Evolutionary conservation across 306 rosid genomes (phyloP).

Genomic region (Cicer pinnatifidum): DNA sequence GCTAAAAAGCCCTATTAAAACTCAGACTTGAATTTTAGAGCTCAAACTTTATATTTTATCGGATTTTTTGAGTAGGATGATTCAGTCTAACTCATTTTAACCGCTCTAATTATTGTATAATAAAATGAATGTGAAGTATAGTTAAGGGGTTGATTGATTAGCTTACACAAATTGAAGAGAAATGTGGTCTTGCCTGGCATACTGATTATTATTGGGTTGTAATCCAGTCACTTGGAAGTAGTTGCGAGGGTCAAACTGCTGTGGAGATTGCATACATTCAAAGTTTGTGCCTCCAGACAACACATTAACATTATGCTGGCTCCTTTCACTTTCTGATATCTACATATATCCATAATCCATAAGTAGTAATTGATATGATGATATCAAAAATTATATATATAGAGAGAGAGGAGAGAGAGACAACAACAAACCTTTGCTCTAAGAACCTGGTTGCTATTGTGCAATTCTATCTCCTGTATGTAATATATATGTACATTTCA

Average conservation of each 20-base stretch:
- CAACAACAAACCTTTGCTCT: slow-evolving; percentile 67
- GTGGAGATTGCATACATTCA: slow-evolving; percentile 58
- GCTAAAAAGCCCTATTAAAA: too few species aligned
- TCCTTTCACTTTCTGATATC: slow-evolving; percentile 76
- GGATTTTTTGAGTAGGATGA: too few species aligned
- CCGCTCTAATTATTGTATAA: too few species aligned
- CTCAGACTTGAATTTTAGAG: too few species aligned
- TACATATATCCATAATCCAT: slow-evolving; percentile 14
- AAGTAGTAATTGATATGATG: not conserved
- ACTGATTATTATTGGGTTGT: slow-evolving; percentile 68
- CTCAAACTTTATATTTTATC: too few species aligned
- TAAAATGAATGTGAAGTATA: slow-evolving; percentile 1
- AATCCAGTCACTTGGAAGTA: slow-evolving; percentile 76
- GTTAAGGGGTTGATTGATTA: not conserved
- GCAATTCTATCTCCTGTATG: slow-evolving; percentile 81
- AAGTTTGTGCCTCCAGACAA: slow-evolving; percentile 56
- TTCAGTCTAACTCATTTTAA: too few species aligned
- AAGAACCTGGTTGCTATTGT: slow-evolving; percentile 77
- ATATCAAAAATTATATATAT: not conserved
- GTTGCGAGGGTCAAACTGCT: slow-evolving; percentile 62
- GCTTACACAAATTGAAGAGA: slow-evolving; percentile 80
- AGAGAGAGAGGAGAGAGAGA: not conserved
- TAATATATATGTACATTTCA: slow-evolving; percentile 7
- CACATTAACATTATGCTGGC: slow-evolving; percentile 51
- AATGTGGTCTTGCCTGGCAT: slow-evolving; percentile 68